Evolutionary conservation across 495 filamentous ascomycete genomes (phyloP), one percentile per base, ranked within the genome.

Genomic region (Neurospora cerealis): DNA sequence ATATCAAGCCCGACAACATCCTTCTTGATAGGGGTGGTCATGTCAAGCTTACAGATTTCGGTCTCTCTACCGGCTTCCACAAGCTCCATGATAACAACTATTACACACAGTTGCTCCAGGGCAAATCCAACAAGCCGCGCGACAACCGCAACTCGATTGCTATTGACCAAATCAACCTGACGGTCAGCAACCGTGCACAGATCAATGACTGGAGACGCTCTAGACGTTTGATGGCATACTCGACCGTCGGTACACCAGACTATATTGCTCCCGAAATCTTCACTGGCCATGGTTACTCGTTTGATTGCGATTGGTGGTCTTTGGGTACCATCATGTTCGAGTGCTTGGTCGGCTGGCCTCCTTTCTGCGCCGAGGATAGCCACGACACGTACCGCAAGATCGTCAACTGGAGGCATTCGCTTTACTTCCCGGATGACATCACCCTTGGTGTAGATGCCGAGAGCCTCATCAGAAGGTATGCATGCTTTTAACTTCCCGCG

Each of bases 281-380:
- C 83, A 94, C 91, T 38, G 94, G 96, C 44, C 91, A 96, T 77
- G 96, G 96, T 54, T 99, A 99, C 83, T 91, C 92, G 54, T 96
- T 93, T 77, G 91, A 95, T 78, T 99, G 96, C 79, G 96, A 99
- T 86, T 99, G 96, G 96, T 99, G 96, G 96, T 94, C 91, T 41
- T 87, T 99, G 39, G 96, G 96, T 73, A 98, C 96, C 40, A 99
- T 99, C 84, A 99, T 98, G 96, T 99, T 98, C 78, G 96, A 99
- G 81, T 99, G 96, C 85, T 88, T 98, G 69, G 94, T 99, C 74
- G 96, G 96, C 72, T 99, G 96, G 96, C 96, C 96, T 71, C 96
- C 96, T 6, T 99, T 99, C 89, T 99, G 96, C 78, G 96, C 95
- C 36, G 96, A 98, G 81, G 96, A 98, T 78, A 91, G 93, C 44